phyloP scores from a whole-genome alignment of 306 rosid genomes.

The Hippophae rhamnoides region DNA sequence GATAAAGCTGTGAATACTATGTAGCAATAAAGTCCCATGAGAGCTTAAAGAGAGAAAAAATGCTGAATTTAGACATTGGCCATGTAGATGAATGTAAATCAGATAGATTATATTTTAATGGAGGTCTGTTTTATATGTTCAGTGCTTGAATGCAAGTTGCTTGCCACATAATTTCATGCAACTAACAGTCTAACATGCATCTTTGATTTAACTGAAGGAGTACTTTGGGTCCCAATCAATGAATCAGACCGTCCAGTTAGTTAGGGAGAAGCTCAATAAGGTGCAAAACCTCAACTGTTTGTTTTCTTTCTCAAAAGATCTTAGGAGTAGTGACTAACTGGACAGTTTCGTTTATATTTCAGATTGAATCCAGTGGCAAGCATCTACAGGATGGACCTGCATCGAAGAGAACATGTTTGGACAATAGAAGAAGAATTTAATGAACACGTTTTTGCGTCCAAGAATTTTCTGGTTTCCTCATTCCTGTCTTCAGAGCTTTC shows the following conservation, averaged over 20 bases:
- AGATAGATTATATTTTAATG: too few relatives aligned
- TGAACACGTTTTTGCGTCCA: neutral
- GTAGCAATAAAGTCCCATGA: too few relatives aligned
- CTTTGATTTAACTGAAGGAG: conserved; percentile 38
- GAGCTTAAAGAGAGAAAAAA: too few relatives aligned
- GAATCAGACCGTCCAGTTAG: conserved; percentile 67
- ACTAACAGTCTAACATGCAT: conserved; percentile 13
- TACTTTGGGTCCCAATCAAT: conserved; percentile 73
- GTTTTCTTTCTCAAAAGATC: neutral
- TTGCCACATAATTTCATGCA: conserved; percentile 5
- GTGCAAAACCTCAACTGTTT: conserved; percentile 27
- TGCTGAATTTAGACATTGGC: too few relatives aligned
- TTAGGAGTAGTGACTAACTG: neutral
- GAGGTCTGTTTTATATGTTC: too few relatives aligned
- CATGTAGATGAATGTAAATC: too few relatives aligned
- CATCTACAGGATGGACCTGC: conserved; percentile 39
- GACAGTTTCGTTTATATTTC: conserved; percentile 15
- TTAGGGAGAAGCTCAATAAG: conserved; percentile 84
- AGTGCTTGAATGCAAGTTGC: neutral
- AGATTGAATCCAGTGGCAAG: conserved; percentile 64
- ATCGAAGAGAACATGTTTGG: conserved; percentile 56
- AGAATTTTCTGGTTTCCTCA: too few relatives aligned
- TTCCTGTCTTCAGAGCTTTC: too few relatives aligned
- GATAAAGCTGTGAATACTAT: too few relatives aligned
- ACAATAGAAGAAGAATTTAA: conserved; percentile 79